A percentile compares a stretch with the other conserved stretches of the same genome.
phyloP scores from a whole-genome alignment of 2,329 filamentous ascomycete species.

The Epichloe sibirici region DNA sequence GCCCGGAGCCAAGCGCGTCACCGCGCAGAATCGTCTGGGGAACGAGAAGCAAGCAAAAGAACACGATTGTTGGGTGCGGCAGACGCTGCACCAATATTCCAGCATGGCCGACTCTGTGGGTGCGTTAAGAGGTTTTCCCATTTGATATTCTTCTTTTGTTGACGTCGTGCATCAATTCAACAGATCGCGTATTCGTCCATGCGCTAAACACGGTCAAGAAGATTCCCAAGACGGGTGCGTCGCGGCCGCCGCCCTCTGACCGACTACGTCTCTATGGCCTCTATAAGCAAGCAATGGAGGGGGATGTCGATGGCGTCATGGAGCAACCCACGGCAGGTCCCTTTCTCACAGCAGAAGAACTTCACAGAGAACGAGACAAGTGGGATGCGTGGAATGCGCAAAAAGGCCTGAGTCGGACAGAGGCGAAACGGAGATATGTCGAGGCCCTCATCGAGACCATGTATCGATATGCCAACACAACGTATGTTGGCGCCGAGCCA shows the following conservation, averaged over 20 bases:
- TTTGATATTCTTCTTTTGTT: neutral
- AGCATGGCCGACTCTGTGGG: slow-evolving; percentile 28
- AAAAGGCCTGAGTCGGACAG: slow-evolving; percentile 69
- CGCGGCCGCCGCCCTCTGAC: slow-evolving; percentile 73
- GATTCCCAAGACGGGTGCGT: slow-evolving; percentile 84
- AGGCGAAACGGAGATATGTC: slow-evolving; percentile 90
- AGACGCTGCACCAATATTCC: neutral
- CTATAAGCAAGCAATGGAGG: slow-evolving; percentile 99
- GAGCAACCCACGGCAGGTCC: slow-evolving; percentile 53
- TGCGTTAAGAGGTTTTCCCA: slow-evolving; percentile 13
- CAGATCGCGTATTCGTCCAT: slow-evolving; percentile 97
- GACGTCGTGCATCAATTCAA: slow-evolving; percentile 3
- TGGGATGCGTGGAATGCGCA: slow-evolving; percentile 96
- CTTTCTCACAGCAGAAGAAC: slow-evolving; percentile 37
- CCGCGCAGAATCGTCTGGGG: neutral
- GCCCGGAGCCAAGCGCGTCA: neutral
- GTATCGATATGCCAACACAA: slow-evolving; percentile 86
- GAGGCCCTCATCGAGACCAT: slow-evolving; percentile 91
- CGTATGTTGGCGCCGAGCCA: slow-evolving; percentile 33
- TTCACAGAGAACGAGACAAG: slow-evolving; percentile 51
- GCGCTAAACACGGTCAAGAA: slow-evolving; percentile 98
- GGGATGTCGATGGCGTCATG: slow-evolving; percentile 90
- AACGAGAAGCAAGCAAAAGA: neutral
- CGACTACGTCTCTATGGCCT: slow-evolving; percentile 90
- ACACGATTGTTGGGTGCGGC: neutral